A percentile compares a stretch with the other conserved stretches of the same genome.
These are phyloP conservation scores for Papiliotrema nemorosa DNA, from an alignment of 1,284 basidiomycete species.

Conservation along the genomic window DNA sequence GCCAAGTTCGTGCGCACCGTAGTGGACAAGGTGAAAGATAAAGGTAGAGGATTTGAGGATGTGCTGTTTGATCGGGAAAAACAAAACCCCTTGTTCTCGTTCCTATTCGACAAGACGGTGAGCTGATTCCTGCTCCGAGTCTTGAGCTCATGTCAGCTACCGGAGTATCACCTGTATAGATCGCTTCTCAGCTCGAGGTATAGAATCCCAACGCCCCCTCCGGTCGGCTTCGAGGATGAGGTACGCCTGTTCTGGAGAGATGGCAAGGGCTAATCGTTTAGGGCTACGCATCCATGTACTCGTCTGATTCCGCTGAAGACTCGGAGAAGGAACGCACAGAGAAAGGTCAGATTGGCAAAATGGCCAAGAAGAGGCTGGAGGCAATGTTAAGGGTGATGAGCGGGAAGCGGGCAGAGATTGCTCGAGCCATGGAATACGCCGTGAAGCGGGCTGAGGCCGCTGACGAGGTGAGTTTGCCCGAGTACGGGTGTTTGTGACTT, in stretches of 20 bases:
- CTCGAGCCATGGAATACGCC: constrained; percentile 91
- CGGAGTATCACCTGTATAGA: constrained; percentile 74
- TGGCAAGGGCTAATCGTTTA: constrained; percentile 36
- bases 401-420: constrained; percentile 84
- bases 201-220: constrained; percentile 52
- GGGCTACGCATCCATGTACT: constrained; percentile 89
- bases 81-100: constrained; percentile 75
- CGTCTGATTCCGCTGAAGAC: constrained; percentile 91
- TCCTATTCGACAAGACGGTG: constrained; percentile 67
- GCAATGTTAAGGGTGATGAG: constrained; percentile 82
- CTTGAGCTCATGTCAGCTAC: constrained; percentile 57
- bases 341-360: constrained; percentile 68
- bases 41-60: constrained; percentile 73
- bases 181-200: constrained; percentile 67
- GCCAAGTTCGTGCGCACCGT: constrained; percentile 79
- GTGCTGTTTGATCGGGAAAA: constrained; percentile 70
- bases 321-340: constrained; percentile 73
- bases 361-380: constrained; percentile 78
- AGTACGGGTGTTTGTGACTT: not conserved
- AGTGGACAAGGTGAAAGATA: constrained; percentile 74
- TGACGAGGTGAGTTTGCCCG: constrained; percentile 62
- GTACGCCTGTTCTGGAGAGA: constrained; percentile 49
- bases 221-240: constrained; percentile 77
- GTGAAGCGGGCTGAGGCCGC: constrained; percentile 92
- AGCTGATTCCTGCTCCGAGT: constrained; percentile 32